A percentile compares a stretch with the other conserved stretches of the same genome.
phyloP scores from a whole-genome alignment of 225 moss, liverwort and hornwort species.

The Takakia lepidozioides region DNA sequence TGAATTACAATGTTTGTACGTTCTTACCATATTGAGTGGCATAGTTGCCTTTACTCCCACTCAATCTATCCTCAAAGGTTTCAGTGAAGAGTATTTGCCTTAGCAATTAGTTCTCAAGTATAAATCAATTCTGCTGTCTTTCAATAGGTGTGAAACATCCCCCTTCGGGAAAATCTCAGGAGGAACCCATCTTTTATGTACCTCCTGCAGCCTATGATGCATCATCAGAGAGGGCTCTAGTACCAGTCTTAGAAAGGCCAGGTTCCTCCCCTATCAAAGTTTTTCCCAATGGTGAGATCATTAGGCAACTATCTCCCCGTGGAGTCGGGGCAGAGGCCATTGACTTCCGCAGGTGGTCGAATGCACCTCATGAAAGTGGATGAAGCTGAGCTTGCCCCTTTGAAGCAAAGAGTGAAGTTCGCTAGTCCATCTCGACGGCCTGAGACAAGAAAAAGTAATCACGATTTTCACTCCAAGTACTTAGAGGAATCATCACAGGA shows the following conservation, averaged over 20 bases:
- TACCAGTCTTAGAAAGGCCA: constrained; percentile 1
- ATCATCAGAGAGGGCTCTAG: neutral
- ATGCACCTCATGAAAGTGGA: neutral
- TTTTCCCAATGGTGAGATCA: neutral
- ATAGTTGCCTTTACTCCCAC: too few species aligned
- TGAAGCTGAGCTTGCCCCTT: neutral
- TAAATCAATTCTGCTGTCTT: too few species aligned
- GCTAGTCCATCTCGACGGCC: neutral
- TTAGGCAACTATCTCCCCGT: neutral
- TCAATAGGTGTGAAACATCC: neutral
- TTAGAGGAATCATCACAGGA: neutral
- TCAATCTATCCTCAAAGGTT: too few species aligned
- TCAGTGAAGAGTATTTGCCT: too few species aligned
- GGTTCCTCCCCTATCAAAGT: neutral
- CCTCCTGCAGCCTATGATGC: neutral
- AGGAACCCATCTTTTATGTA: neutral
- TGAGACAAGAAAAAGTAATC: neutral
- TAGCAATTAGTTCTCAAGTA: too few species aligned
- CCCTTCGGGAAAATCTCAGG: neutral
- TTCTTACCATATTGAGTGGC: too few species aligned
- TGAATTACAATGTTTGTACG: too few species aligned
- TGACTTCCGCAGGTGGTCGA: neutral
- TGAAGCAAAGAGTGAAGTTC: constrained; percentile 4
- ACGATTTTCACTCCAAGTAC: neutral
- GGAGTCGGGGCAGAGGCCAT: neutral